phyloP scores from a whole-genome alignment of 169 alveolate species.

The Blepharisma undulans region DNA sequence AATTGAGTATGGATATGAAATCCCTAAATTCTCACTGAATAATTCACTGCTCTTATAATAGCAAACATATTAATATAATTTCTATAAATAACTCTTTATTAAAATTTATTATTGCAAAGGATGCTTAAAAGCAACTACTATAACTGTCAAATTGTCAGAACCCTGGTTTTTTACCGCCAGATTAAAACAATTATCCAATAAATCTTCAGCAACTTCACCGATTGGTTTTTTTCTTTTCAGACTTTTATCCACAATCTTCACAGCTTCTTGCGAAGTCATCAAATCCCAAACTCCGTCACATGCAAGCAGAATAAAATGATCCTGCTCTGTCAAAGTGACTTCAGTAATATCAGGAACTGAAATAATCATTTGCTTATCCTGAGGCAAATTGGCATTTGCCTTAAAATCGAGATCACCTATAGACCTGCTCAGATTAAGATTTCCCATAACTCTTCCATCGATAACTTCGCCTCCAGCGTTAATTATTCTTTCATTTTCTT shows the following conservation, averaged over 20 bases:
- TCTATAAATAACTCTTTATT: too few species aligned
- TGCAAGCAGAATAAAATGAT: conserved; percentile 95
- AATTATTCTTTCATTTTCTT: conserved; percentile 91
- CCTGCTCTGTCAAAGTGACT: conserved; percentile 82
- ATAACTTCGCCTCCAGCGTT: conserved; percentile 95
- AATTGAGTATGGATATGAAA: neutral
- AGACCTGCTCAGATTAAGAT: conserved; percentile 95
- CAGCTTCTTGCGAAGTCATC: conserved; percentile 91
- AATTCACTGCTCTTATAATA: neutral
- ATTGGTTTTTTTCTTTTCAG: neutral
- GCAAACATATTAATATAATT: too few species aligned
- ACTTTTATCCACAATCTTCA: conserved; percentile 76
- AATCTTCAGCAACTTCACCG: conserved; percentile 67
- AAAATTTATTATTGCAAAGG: neutral
- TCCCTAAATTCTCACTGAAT: neutral
- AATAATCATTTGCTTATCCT: conserved; percentile 92
- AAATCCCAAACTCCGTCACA: conserved; percentile 99
- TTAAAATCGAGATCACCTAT: conserved; percentile 96
- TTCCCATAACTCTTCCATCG: conserved; percentile 95
- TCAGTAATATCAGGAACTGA: conserved; percentile 93
- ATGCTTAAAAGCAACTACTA: conserved; percentile 80
- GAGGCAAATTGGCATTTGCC: conserved; percentile 82
- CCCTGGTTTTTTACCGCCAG: conserved; percentile 84
- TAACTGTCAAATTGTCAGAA: conserved; percentile 94
- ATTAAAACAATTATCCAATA: conserved; percentile 87